Evolutionary conservation across 2,329 filamentous ascomycete species (phyloP), one percentile per base, ranked within the genome.

Genomic region (Fusarium caatingaense): DNA sequence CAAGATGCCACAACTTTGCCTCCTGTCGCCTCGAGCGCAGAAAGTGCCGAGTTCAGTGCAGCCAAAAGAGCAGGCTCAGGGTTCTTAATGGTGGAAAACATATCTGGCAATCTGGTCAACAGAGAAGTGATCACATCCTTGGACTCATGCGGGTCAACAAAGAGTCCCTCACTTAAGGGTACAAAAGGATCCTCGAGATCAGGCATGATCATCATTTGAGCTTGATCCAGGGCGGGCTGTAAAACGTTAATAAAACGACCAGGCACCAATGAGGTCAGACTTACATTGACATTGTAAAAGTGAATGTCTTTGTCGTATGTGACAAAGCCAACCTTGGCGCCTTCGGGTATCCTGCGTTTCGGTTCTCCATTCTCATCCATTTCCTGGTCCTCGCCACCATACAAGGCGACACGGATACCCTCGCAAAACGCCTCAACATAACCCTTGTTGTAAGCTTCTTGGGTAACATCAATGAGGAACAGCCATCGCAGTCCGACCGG

Each of bases 201-300:
- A 6, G 96, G 93, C 93, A 99, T 97, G 53, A 99, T 94, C 85
- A 99, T 89, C 93, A 99, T 98, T 78, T 99, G 96, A 12, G 96
- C 93, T 81, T 94, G 90, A 58, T 96, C 91, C 44, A 98, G 84
- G 42, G 87, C 87, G 40, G 93, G 81, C 90, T 93, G 63, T 51
- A 9, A 20, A 12, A n/a, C 20, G 50, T 78, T 60, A 71, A 73
- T 46, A 66, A 64, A 32, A 8, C 18, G 16, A 6, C 20, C 42
- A 10, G 34, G 18, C 2, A 21, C 45, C 28, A 2, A 21, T 41
- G 20, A 27, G 12, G 16, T 18, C 12, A 54, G 34, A 86, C 91
- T 83, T 83, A 93, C 90, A 76, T 91, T 93, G 74, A 97, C 89
- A 76, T 98, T 98, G 84, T 98, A 99, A 79, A 98, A 99, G 78